These are phyloP conservation scores for Acrasis kona DNA, from an alignment of 78 protist species.

Conservation along the genomic window DNA sequence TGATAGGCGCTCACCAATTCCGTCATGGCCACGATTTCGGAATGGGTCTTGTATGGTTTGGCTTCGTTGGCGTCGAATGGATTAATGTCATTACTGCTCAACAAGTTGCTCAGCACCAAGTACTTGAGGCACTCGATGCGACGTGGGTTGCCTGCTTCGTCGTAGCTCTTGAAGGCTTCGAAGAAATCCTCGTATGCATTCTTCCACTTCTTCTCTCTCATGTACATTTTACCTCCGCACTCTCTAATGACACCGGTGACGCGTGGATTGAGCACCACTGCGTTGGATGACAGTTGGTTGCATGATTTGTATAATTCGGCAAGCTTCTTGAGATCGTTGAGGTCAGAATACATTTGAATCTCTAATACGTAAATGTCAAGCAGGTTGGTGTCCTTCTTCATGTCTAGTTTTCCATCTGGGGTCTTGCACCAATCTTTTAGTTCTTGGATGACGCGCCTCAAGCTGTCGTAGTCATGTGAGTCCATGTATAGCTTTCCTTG, in stretches of 20 bases:
- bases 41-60: conserved; percentile 86
- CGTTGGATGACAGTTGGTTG: conserved; percentile 37
- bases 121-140: conserved; percentile 84
- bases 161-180: conserved; percentile 96
- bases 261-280: conserved; percentile 91
- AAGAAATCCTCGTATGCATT: conserved; percentile 85
- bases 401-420: conserved; percentile 48
- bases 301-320: conserved; percentile 50
- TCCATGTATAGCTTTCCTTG: conserved; percentile 46
- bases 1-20: conserved; percentile 44
- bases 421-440: conserved; percentile 29
- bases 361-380: conserved; percentile 89
- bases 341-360: conserved; percentile 85
- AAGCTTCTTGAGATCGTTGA: conserved; percentile 67
- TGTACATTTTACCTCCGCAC: conserved; percentile 91
- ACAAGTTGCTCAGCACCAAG: conserved; percentile 85
- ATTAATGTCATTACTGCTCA: conserved; percentile 44
- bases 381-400: conserved; percentile 67
- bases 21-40: conserved; percentile 87
- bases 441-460: conserved; percentile 18
- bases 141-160: conserved; percentile 73
- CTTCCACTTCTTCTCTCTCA: conserved; percentile 76
- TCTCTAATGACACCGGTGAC: conserved; percentile 91
- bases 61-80: conserved; percentile 89
- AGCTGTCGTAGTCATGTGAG: conserved; percentile 18